A percentile compares a stretch with the other conserved stretches of the same genome.
Evolutionary conservation across 1,139 yeast species (phyloP).

Genomic region (Lodderomyces beijingensis): DNA sequence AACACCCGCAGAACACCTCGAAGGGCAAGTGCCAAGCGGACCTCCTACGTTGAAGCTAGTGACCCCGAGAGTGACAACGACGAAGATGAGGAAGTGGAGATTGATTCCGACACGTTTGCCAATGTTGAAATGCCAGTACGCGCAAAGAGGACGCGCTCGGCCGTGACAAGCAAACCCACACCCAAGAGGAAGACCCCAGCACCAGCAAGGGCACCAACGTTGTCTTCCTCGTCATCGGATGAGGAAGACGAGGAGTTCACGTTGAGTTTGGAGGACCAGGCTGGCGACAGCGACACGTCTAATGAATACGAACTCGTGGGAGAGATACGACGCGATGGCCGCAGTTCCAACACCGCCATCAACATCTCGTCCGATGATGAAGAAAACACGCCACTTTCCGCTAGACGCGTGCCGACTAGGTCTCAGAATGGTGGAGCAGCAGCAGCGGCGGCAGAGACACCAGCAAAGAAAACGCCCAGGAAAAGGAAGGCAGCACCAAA

Average conservation of each 20-base stretch:
- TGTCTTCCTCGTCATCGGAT: slow-evolving; percentile 5
- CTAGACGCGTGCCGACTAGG: slow-evolving; percentile 2
- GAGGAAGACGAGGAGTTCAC: slow-evolving; percentile 18
- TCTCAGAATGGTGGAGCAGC: too few species aligned
- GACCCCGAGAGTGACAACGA: slow-evolving; percentile 13
- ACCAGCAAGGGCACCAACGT: too few species aligned
- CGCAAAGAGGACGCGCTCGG: slow-evolving; percentile 17
- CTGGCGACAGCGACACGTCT: slow-evolving; percentile 16
- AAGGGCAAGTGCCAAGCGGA: slow-evolving; percentile 14
- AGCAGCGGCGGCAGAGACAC: slow-evolving; percentile 24
- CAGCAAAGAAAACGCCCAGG: slow-evolving; percentile 45
- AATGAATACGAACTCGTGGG: slow-evolving; percentile 30
- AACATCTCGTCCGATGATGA: slow-evolving; percentile 17
- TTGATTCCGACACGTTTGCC: slow-evolving; percentile 13
- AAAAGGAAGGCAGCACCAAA: slow-evolving; percentile 6
- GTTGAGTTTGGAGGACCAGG: slow-evolving; percentile 14
- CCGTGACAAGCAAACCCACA: too few species aligned
- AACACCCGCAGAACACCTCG: slow-evolving; percentile 16
- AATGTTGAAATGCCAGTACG: slow-evolving; percentile 11
- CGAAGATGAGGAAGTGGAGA: slow-evolving; percentile 8
- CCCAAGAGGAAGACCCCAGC: too few species aligned
- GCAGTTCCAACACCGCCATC: slow-evolving; percentile 18
- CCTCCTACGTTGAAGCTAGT: slow-evolving; percentile 20
- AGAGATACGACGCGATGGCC: too few species aligned
- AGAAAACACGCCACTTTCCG: slow-evolving; percentile 22